Percentiles rank a stretch among this genome's conserved stretches.
Conservation (phyloP, 345 rosid genomes). For the Turnera subulata region DNA sequence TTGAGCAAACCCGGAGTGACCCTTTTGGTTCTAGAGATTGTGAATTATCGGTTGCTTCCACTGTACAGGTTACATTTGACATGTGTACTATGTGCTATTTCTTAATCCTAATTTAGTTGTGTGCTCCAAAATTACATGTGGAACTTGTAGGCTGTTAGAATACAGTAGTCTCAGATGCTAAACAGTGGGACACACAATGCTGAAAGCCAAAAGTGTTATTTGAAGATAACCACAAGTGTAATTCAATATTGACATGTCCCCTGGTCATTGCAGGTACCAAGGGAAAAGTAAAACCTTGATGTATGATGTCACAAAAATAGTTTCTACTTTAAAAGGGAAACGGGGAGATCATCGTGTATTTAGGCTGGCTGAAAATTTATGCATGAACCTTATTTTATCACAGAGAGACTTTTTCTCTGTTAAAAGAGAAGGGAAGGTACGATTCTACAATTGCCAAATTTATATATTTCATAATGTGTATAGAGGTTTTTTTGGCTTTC, state of each 20-base stretch:
- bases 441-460: constrained; percentile 8
- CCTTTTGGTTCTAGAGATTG: constrained; percentile 84
- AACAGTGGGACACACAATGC: no score
- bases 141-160: constrained; percentile 2
- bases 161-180: neutral
- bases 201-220: no score
- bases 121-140: no score
- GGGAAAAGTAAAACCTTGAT: constrained; percentile 88
- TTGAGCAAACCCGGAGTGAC: constrained; percentile 92
- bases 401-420: constrained; percentile 82
- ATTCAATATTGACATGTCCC: neutral
- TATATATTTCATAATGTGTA: constrained; percentile 4
- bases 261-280: constrained; percentile 74
- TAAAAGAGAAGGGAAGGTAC: constrained; percentile 95
- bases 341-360: constrained; percentile 97
- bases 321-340: constrained; percentile 84
- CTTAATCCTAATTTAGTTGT: neutral
- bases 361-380: constrained; percentile 89
- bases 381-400: constrained; percentile 89
- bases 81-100: no score
- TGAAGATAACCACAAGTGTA: no score
- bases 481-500: neutral
- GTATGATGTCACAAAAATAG: constrained; percentile 94
- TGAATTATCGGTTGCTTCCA: constrained; percentile 91
- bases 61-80: constrained; percentile 57